Base-by-base conservation (phyloP, 257 asterid genomes). In the Penstemon newberryi region DNA sequence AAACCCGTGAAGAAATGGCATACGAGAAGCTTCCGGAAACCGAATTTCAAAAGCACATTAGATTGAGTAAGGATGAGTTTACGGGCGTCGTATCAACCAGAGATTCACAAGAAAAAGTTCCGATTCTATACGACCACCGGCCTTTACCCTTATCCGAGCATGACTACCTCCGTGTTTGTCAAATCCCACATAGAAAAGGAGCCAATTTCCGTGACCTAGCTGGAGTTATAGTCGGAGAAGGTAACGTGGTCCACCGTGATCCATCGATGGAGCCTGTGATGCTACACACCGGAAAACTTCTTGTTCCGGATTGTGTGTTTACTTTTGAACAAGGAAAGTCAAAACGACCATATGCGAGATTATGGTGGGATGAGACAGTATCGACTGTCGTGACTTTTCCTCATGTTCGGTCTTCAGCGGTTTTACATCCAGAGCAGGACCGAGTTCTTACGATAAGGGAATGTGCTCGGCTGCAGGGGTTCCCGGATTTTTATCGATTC, bases 361-460 rank as follows among this genome's bases (percentile, higher is more conserved):
- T 92, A 25, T 92, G 98, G 98, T 92, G 96, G 98, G 98, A 92
- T 41, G 97, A 92, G 81, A 88, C 93, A 0, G 92, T 90, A 11
- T 79, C 97, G 2, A 90, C 97, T 0, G 67, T 92, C 0, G 82
- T 92, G 79, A 92, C 97, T 0, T 80, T 83, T 18, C 97, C 98
- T 12, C 67, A 86, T 18, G 42, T 71, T 13, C 80, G 80, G 2
- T 46, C 63, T 44, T 84, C 78, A 82, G 79, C 84, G 9, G 61
- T 88, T 10, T 75, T 92, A 44, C 98, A 92, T 56, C 98, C 98
- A 1, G 95, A 90, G 77, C 98, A 92, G 81, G 93, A 90, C 43
- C 75, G 97, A 54, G 78, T 83, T 50, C 89, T 92, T 4, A 88
- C 96, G 1, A 39, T 90, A 64, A 85, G 97, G 0, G 98, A 90